Percentiles rank a stretch among this genome's conserved stretches.
Evolutionary conservation across 2,329 filamentous ascomycete species (phyloP).

Genomic region (Scedosporium aurantiacum): DNA sequence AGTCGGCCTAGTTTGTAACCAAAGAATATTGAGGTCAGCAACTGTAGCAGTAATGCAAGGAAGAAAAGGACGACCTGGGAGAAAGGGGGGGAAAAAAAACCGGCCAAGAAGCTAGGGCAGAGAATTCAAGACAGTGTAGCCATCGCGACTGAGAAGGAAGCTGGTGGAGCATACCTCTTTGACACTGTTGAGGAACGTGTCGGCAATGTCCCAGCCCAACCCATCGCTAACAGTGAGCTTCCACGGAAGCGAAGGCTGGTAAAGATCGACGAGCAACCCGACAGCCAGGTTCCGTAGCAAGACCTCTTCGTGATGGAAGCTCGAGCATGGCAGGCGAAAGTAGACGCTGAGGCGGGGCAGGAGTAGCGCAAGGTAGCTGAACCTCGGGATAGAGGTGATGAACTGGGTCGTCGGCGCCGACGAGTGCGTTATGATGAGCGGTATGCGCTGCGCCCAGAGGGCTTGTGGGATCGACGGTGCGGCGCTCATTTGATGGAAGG

Average conservation of each 20-base stretch:
- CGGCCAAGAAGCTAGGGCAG: not conserved
- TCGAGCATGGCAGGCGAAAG: constrained; percentile 43
- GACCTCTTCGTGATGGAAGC: constrained; percentile 46
- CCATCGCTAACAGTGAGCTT: constrained; percentile 42
- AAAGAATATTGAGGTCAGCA: not conserved
- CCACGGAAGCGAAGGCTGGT: constrained; percentile 44
- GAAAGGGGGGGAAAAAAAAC: not conserved
- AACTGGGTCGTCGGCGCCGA: constrained; percentile 36
- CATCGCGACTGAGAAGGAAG: not conserved
- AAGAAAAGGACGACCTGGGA: not conserved
- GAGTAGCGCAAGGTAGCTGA: constrained; percentile 48
- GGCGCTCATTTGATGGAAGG: constrained; percentile 4
- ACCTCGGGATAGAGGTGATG: constrained; percentile 43
- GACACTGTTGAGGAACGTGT: constrained; percentile 53
- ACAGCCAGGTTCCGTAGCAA: constrained; percentile 42
- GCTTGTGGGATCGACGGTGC: constrained; percentile 26
- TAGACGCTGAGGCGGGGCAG: constrained; percentile 42
- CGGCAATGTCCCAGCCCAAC: constrained; percentile 46
- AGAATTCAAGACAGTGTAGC: not conserved
- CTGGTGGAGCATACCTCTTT: constrained; percentile 40
- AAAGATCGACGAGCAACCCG: constrained; percentile 45
- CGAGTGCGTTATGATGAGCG: constrained; percentile 42
- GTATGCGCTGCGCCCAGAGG: constrained; percentile 44
- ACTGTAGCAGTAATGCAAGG: not conserved
- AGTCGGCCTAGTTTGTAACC: constrained; percentile 52